Evolutionary conservation across 2,329 filamentous ascomycete species (phyloP).

Genomic region (Monilinia laxa): DNA sequence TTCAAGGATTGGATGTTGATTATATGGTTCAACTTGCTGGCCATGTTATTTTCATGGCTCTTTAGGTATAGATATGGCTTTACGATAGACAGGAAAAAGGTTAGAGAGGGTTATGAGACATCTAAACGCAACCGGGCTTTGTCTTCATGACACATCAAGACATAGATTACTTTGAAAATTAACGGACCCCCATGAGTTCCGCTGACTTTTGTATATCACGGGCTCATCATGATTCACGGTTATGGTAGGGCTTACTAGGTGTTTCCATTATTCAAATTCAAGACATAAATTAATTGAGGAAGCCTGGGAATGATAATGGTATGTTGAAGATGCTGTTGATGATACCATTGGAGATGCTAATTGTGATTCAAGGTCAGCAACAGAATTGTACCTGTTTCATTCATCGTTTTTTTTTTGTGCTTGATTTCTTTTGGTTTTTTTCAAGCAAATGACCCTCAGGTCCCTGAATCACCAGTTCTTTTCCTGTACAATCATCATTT

Average conservation of each 20-base stretch:
- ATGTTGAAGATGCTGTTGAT: not conserved
- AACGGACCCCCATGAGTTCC: not conserved
- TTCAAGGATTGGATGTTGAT: constrained; percentile 26
- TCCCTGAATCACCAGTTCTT: constrained; percentile 9
- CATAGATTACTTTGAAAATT: not conserved
- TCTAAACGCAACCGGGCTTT: constrained; percentile 17
- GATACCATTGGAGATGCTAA: not conserved
- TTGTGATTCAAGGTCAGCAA: not conserved
- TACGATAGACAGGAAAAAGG: constrained; percentile 25
- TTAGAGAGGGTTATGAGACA: constrained; percentile 23
- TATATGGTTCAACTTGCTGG: constrained; percentile 31
- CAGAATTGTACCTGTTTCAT: not conserved
- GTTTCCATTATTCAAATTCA: not conserved
- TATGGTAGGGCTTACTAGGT: not conserved
- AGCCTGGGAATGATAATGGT: not conserved
- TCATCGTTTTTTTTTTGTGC: not conserved
- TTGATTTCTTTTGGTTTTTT: not conserved
- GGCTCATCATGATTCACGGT: constrained; percentile 2
- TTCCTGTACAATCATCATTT: constrained; percentile 8
- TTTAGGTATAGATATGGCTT: constrained; percentile 32
- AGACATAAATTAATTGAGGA: not conserved
- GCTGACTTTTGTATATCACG: not conserved
- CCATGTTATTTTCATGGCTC: constrained; percentile 28
- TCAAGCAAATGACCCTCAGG: constrained; percentile 9
- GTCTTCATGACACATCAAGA: constrained; percentile 19